Evolutionary conservation across 768 basidiomycete species (phyloP).

Genomic region (Gloeopeniophorella convolvens): DNA sequence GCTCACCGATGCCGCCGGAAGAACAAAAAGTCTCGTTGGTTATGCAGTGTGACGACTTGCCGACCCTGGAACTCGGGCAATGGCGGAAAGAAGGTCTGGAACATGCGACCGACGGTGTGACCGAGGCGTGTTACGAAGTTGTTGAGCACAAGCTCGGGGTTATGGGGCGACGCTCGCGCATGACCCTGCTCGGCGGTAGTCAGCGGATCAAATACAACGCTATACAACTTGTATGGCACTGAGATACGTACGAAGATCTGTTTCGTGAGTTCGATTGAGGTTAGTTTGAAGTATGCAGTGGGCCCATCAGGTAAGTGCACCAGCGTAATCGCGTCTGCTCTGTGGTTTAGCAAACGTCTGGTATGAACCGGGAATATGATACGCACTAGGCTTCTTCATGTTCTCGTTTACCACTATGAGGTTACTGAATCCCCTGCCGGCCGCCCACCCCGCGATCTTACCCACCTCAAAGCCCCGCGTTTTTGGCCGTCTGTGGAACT

Average conservation of each 20-base stretch:
- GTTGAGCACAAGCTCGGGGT: constrained; percentile 93
- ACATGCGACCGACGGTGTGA: constrained; percentile 88
- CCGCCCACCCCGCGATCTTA: constrained; percentile 88
- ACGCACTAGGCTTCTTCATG: constrained; percentile 76
- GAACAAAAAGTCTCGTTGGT: constrained; percentile 96
- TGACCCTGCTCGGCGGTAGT: constrained; percentile 54
- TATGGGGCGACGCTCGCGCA: constrained; percentile 85
- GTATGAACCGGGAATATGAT: constrained; percentile 7
- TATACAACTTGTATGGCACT: not conserved
- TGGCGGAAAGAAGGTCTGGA: constrained; percentile 94
- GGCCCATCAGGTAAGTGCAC: constrained; percentile 89
- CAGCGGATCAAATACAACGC: not conserved
- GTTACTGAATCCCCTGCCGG: constrained; percentile 81
- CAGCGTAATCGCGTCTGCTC: constrained; percentile 83
- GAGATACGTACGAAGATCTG: constrained; percentile 68
- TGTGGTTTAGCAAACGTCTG: not conserved
- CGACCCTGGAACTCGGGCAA: constrained; percentile 92
- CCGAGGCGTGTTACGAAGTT: constrained; percentile 92
- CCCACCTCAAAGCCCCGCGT: constrained; percentile 90
- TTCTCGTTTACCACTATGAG: constrained; percentile 94
- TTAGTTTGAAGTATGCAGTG: constrained; percentile 91
- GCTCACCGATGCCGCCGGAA: constrained; percentile 88
- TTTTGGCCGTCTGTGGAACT: constrained; percentile 80
- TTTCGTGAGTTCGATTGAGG: constrained; percentile 79
- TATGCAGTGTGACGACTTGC: constrained; percentile 95